Conservation (phyloP, 208 protist species). For the Porcisia deanei region DNA sequence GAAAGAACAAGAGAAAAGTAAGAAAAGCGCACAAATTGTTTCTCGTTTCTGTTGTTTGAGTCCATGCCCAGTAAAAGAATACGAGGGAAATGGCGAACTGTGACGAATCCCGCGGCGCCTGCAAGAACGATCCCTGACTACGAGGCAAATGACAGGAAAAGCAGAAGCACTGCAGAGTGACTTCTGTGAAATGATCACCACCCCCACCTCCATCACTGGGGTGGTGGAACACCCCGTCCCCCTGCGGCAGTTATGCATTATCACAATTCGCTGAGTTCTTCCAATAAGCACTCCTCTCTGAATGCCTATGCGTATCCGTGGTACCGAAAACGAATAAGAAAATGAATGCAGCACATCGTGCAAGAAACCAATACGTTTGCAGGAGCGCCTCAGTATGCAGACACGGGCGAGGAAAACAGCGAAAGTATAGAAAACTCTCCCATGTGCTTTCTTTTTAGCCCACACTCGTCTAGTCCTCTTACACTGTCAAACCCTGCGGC, state of each 20-base stretch:
- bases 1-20: neutral
- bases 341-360: neutral
- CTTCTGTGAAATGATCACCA: too few species aligned
- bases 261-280: neutral
- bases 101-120: neutral
- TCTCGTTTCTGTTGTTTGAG: neutral
- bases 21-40: neutral
- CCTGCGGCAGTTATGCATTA: too few species aligned
- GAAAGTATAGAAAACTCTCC: neutral
- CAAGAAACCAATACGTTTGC: neutral
- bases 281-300: neutral
- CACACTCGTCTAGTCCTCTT: constrained; percentile 6
- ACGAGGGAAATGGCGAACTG: neutral
- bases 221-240: too few species aligned
- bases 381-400: neutral
- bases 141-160: neutral
- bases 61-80: neutral
- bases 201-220: too few species aligned
- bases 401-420: constrained; percentile 9
- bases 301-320: neutral
- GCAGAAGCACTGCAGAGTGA: neutral
- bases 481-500: constrained; percentile 72
- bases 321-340: neutral
- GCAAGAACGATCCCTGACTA: neutral
- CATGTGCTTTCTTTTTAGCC: neutral